Evolutionary conservation across 2,329 filamentous ascomycete species (phyloP).

Genomic region (Endothia cerciana): DNA sequence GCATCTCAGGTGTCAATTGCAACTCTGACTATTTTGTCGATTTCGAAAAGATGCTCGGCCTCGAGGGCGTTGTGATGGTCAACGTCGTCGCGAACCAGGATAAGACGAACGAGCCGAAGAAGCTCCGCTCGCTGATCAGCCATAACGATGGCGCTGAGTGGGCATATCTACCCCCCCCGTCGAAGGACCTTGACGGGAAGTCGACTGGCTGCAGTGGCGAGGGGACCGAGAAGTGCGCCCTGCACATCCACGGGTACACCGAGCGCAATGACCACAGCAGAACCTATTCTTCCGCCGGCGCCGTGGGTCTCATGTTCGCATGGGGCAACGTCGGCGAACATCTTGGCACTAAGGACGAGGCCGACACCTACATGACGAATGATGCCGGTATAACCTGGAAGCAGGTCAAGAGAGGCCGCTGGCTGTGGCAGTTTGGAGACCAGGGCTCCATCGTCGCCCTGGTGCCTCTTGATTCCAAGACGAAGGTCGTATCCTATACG

Average conservation of each 20-base stretch:
- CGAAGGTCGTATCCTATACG: conserved; percentile 73
- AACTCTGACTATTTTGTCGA: conserved; percentile 81
- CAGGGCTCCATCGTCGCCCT: conserved; percentile 92
- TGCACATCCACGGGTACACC: conserved; percentile 95
- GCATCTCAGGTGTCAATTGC: conserved; percentile 79
- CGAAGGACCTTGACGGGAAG: conserved; percentile 71
- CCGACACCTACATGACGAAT: conserved; percentile 86
- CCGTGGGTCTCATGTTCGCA: conserved; percentile 88
- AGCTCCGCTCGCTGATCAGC: conserved; percentile 86
- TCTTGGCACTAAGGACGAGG: conserved; percentile 69
- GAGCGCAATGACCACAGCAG: conserved; percentile 81
- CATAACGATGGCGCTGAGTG: conserved; percentile 96
- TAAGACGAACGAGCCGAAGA: conserved; percentile 71
- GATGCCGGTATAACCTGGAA: conserved; percentile 93
- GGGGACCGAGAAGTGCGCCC: conserved; percentile 66
- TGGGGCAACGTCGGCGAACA: conserved; percentile 84
- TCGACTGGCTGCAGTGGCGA: conserved; percentile 69
- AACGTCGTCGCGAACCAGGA: conserved; percentile 81
- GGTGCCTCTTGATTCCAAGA: conserved; percentile 70
- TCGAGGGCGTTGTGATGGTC: conserved; percentile 87
- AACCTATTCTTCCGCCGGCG: conserved; percentile 86
- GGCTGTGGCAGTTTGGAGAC: conserved; percentile 94
- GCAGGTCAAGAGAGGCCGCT: conserved; percentile 82
- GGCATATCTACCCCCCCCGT: conserved; percentile 74
- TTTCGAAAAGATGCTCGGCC: conserved; percentile 91